phyloP scores from a whole-genome alignment of 139 green algal species.

The Chlorella ohadii region DNA sequence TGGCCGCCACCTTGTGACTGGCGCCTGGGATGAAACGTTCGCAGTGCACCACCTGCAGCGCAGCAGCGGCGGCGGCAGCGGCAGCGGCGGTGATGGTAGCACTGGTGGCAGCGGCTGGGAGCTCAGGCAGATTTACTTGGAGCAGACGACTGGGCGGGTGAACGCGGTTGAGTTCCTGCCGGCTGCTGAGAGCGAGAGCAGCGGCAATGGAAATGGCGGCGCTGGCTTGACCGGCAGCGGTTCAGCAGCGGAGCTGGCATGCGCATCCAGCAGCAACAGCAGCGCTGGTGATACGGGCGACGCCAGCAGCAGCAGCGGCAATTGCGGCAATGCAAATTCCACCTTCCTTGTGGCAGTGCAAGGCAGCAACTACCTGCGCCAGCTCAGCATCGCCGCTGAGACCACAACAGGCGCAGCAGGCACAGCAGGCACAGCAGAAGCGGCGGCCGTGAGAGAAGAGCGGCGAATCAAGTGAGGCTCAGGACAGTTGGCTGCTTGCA shows the following conservation, averaged over 20 bases:
- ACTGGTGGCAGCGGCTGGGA: not conserved
- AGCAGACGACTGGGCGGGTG: conserved; percentile 39
- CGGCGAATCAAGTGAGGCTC: conserved; percentile 49
- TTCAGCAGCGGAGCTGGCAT: too few species aligned
- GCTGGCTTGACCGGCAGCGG: too few species aligned
- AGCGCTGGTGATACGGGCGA: too few species aligned
- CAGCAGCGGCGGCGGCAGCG: not conserved
- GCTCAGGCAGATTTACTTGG: not conserved
- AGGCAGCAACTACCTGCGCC: conserved; percentile 45
- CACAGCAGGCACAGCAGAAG: not conserved
- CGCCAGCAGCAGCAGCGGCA: too few species aligned
- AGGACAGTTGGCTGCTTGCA: too few species aligned
- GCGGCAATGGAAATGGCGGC: not conserved
- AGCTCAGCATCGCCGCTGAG: not conserved
- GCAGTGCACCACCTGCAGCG: conserved; percentile 26
- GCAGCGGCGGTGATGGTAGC: not conserved
- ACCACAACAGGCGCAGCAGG: conserved; percentile 5
- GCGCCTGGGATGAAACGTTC: conserved; percentile 53
- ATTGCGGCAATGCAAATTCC: too few species aligned
- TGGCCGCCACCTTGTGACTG: conserved; percentile 31
- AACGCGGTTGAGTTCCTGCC: conserved; percentile 44
- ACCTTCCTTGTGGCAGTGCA: conserved; percentile 40
- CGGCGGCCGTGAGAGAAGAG: conserved; percentile 11
- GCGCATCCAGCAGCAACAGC: too few species aligned
- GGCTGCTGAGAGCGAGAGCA: not conserved